Percentiles rank a stretch among this genome's conserved stretches.
These are phyloP conservation scores for Musa itinerans DNA, from an alignment of 176 grass and related monocot genomes.

Conservation along the genomic window DNA sequence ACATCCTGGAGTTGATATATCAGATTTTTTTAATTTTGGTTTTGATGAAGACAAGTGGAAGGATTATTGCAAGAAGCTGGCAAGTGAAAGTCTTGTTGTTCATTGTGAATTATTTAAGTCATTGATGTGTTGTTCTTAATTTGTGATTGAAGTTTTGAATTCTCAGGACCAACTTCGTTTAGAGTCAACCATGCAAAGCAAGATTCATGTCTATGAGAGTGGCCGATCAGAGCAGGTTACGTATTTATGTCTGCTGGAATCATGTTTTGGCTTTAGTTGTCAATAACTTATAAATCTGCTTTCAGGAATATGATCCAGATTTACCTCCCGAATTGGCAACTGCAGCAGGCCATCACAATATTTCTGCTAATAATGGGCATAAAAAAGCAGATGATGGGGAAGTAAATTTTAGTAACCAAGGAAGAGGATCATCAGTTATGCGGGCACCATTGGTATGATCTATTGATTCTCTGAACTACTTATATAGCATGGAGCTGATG, in stretches of 20 bases:
- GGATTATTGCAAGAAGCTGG: conserved; percentile 83
- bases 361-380: conserved; percentile 39
- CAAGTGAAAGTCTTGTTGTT: conserved; percentile 32
- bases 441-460: conserved; percentile 46
- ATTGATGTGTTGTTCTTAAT: neutral
- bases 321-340: conserved; percentile 95
- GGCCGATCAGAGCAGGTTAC: conserved; percentile 78
- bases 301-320: conserved; percentile 94
- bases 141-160: conserved; percentile 23
- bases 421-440: conserved; percentile 41
- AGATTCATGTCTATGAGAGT: conserved; percentile 95
- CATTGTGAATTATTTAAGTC: neutral
- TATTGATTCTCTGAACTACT: conserved; percentile 4
- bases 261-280: conserved; percentile 3
- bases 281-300: conserved; percentile 19
- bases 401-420: conserved; percentile 44
- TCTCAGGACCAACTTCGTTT: conserved; percentile 66
- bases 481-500: neutral
- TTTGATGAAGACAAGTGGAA: conserved; percentile 94
- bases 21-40: conserved; percentile 92
- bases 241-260: conserved; percentile 18
- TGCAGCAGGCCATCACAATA: conserved; percentile 60
- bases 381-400: conserved; percentile 37
- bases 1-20: conserved; percentile 66
- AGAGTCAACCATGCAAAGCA: conserved; percentile 99